A percentile compares a stretch with the other conserved stretches of the same genome.
Conservation (phyloP, 1,284 basidiomycete genomes). For the Neolentinus lepideus region DNA sequence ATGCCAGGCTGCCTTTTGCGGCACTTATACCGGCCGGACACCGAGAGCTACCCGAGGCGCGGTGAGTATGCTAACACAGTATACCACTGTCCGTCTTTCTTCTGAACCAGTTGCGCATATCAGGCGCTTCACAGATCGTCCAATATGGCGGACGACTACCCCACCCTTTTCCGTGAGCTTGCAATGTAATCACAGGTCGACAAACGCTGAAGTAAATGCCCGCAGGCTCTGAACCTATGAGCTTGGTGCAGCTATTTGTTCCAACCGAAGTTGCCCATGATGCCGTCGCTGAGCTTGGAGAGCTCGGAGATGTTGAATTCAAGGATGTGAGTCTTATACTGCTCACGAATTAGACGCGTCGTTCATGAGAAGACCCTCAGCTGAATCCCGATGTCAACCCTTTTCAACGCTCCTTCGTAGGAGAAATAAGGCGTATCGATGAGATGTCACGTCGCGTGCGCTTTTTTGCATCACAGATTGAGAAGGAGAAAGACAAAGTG, state of each 20-base stretch:
- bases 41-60: no score
- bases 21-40: no score
- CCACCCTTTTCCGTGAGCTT: conserved; percentile 79
- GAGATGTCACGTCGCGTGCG: conserved; percentile 94
- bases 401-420: conserved; percentile 97
- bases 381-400: conserved; percentile 93
- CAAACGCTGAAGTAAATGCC: conserved; percentile 6
- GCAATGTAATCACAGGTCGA: neutral
- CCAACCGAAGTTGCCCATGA: conserved; percentile 97
- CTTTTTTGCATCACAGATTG: conserved; percentile 86
- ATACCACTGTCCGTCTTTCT: no score
- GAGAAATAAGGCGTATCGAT: conserved; percentile 90
- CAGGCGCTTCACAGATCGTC: neutral
- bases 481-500: conserved; percentile 77
- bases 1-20: no score
- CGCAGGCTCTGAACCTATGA: conserved; percentile 92
- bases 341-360: conserved; percentile 3
- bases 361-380: conserved; percentile 32
- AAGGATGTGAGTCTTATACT: conserved; percentile 73
- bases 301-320: conserved; percentile 95
- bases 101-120: no score
- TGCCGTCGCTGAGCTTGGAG: conserved; percentile 91
- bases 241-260: conserved; percentile 96
- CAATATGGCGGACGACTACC: conserved; percentile 67
- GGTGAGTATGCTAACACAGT: no score